Evolutionary conservation across 805 yeast genomes (phyloP).

Genomic region (Barnettozyma pratensis): DNA sequence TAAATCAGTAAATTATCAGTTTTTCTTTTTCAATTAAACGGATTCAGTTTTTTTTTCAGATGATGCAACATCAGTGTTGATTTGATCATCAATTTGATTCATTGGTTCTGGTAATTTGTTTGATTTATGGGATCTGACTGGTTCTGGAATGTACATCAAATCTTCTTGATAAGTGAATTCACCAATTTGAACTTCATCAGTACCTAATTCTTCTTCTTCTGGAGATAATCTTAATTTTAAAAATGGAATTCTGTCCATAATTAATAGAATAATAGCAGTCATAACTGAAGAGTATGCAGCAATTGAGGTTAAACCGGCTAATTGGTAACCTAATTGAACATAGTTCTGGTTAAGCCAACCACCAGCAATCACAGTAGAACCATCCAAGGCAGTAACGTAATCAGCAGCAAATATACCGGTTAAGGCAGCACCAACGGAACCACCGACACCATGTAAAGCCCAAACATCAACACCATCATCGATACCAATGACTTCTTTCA

Average conservation of each 20-base stretch:
- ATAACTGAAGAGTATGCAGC: conserved; percentile 72
- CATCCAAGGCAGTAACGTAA: conserved; percentile 82
- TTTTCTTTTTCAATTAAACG: background rate
- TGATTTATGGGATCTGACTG: conserved; percentile 55
- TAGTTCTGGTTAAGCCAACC: conserved; percentile 88
- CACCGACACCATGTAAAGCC: conserved; percentile 93
- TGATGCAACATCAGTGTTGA: conserved; percentile 9
- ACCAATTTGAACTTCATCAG: conserved; percentile 87
- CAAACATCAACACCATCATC: conserved; percentile 96
- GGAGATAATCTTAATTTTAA: conserved; percentile 76
- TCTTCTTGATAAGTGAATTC: conserved; percentile 74
- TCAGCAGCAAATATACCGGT: conserved; percentile 93
- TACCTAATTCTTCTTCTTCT: conserved; percentile 84
- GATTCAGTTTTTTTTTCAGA: conserved; percentile 4
- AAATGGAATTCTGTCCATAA: conserved; percentile 73
- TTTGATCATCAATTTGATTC: conserved; percentile 31
- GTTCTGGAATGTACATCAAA: conserved; percentile 67
- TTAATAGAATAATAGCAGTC: conserved; percentile 60
- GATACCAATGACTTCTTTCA: conserved; percentile 64
- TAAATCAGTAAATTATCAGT: background rate
- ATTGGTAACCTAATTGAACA: conserved; percentile 81
- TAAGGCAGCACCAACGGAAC: conserved; percentile 72
- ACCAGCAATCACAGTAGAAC: conserved; percentile 60
- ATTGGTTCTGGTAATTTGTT: conserved; percentile 24
- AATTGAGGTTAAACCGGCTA: conserved; percentile 70